phyloP scores from a whole-genome alignment of 2,329 filamentous ascomycete species.

The Fusarium nisikadoi region DNA sequence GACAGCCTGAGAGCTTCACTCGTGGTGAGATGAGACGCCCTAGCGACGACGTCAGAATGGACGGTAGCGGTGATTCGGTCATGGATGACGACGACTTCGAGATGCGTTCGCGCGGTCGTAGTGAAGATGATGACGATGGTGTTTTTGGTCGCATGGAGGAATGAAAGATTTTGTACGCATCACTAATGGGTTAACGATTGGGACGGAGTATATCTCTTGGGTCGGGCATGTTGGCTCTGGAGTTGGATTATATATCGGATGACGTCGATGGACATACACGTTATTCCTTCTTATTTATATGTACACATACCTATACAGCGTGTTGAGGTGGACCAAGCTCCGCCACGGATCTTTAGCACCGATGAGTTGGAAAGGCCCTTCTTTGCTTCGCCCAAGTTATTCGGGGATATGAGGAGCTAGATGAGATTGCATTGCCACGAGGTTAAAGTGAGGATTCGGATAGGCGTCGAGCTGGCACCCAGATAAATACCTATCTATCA shows the following conservation, averaged over 20 bases:
- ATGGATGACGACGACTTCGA: constrained; percentile 76
- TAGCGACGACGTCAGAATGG: constrained; percentile 73
- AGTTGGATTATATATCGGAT: constrained; percentile 48
- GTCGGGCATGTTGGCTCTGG: constrained; percentile 47
- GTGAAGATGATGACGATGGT: constrained; percentile 92
- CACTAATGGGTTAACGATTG: constrained; percentile 41
- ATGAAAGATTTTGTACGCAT: constrained; percentile 63
- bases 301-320: constrained; percentile 50
- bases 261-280: constrained; percentile 49
- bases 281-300: constrained; percentile 60
- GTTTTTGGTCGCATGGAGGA: constrained; percentile 98
- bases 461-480: constrained; percentile 70
- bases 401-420: constrained; percentile 32
- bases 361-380: constrained; percentile 68
- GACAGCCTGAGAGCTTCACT: constrained; percentile 73
- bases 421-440: constrained; percentile 66
- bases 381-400: constrained; percentile 37
- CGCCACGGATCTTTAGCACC: constrained; percentile 73
- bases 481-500: constrained; percentile 51
- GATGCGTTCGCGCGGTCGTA: constrained; percentile 68
- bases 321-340: constrained; percentile 68
- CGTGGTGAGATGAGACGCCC: constrained; percentile 63
- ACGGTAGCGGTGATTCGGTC: constrained; percentile 71
- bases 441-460: constrained; percentile 76
- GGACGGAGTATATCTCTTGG: constrained; percentile 44